Base-by-base conservation (phyloP, 768 basidiomycete species). In the Trametes sanguinea region DNA sequence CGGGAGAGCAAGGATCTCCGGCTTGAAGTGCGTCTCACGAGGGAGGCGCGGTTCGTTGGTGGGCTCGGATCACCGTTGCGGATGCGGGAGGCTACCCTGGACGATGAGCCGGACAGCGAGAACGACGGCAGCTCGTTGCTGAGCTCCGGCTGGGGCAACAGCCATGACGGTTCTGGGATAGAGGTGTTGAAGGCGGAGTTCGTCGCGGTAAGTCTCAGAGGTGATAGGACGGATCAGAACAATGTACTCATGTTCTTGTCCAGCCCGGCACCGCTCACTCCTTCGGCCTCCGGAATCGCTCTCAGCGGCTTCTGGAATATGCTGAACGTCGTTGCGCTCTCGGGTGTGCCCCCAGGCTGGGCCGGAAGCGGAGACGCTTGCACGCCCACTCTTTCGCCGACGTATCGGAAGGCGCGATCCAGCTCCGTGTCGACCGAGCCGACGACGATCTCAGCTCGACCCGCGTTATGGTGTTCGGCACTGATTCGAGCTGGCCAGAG, bases 101-200 rank as follows among this genome's bases (percentile, higher is more conserved):
- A 61, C 44, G 62, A 47, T 11, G 63, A 70, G 65, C 45, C 45
- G 6, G 57, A 48, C 42, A 32, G 37, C 35, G 27, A 60, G 16
- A 68, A 68, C 17, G 70, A 73, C 61, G 61, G 76, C 66, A 71
- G 68, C 65, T 46, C 69, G 61, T 51, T 74, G 67, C 69, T 64
- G 70, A 78, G 68, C 62, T 86, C 83, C 8, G 83, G 83, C 0
- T 90, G 90, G 90, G 89, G 89, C n/a, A 84, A 82, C 65, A 85
- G 86, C 2, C 90, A 91, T 64, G 89, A 90, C 63, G 90, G 90
- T 29, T 85, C 86, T 67, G 88, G 86, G 29, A 81, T 90, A 67
- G 90, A 90, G 76, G 81, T 92, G 55, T 72, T 91, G 16, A 78
- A 76, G 29, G 88, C 84, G 16, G 79, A 84, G 65, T 85, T 89